Conservation (phyloP, 2,329 filamentous ascomycete genomes). For the Botryotinia globosa region DNA sequence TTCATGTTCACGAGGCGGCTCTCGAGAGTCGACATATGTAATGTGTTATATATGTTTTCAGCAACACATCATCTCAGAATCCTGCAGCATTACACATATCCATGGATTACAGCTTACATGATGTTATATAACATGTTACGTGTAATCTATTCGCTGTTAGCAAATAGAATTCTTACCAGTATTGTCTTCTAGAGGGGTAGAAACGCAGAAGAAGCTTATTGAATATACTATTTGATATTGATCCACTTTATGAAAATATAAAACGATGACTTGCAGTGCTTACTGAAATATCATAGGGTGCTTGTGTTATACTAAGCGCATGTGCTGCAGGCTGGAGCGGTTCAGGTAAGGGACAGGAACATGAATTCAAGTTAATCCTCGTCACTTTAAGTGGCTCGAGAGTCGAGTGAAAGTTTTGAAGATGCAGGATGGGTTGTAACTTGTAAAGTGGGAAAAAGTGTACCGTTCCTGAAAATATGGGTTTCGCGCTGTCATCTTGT, state of each 20-base stretch:
- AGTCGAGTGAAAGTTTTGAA: not conserved
- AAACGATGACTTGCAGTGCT: slow-evolving; percentile 13
- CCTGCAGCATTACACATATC: not conserved
- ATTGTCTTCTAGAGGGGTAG: not conserved
- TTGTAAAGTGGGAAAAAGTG: not conserved
- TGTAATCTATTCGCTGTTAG: not conserved
- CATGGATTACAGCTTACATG: not conserved
- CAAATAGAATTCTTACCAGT: slow-evolving; percentile 10
- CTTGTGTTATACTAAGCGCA: slow-evolving; percentile 8
- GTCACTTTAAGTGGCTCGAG: not conserved
- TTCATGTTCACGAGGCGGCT: not conserved
- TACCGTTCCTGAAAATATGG: not conserved
- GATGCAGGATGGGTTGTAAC: not conserved
- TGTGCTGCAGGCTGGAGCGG: slow-evolving; percentile 13
- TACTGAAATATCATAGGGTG: slow-evolving; percentile 10
- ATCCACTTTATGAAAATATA: slow-evolving; percentile 1
- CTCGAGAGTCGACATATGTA: not conserved
- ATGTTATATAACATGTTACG: not conserved
- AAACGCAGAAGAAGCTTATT: not conserved
- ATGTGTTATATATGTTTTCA: not conserved
- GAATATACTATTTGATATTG: not conserved
- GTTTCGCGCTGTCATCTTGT: not conserved
- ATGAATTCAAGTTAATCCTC: slow-evolving; percentile 6
- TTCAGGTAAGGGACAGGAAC: slow-evolving; percentile 22
- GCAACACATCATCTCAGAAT: not conserved